phyloP scores from a whole-genome alignment of 1,284 basidiomycete species.

The Phlebopus sp. region DNA sequence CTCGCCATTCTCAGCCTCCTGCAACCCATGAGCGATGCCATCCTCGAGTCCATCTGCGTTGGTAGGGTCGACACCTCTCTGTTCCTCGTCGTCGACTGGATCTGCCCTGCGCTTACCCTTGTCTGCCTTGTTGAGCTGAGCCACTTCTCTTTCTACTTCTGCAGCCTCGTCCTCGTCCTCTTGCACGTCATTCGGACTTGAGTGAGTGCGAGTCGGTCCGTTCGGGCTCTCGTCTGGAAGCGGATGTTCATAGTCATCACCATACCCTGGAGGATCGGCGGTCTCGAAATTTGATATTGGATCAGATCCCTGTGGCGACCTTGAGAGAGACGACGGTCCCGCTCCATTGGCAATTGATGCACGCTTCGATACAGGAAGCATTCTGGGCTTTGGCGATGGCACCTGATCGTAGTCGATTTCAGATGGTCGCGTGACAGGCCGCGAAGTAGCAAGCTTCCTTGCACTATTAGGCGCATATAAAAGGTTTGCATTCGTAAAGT shows the following conservation, averaged over 20 bases:
- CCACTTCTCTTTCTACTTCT: conserved; percentile 34
- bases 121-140: conserved; percentile 25
- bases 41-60: conserved; percentile 48
- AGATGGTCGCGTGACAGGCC: conserved; percentile 49
- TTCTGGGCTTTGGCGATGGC: conserved; percentile 54
- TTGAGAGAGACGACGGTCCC: conserved; percentile 47
- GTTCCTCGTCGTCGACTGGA: conserved; percentile 29
- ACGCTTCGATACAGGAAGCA: conserved; percentile 32
- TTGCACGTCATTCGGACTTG: conserved; percentile 46
- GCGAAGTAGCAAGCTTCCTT: conserved; percentile 47
- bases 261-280: conserved; percentile 14
- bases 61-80: conserved; percentile 15
- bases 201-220: conserved; percentile 35
- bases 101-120: conserved; percentile 38
- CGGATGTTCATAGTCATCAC: conserved; percentile 36
- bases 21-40: conserved; percentile 51
- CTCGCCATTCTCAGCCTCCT: conserved; percentile 42
- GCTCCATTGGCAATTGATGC: conserved; percentile 38
- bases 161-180: conserved; percentile 32
- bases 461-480: conserved; percentile 45
- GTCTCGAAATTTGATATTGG: conserved; percentile 31
- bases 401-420: conserved; percentile 64
- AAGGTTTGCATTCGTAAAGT: conserved; percentile 50
- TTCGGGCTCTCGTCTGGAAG: conserved; percentile 33
- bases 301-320: conserved; percentile 36